These are phyloP conservation scores for Monosporascus sp. DNA, from an alignment of 2,329 filamentous ascomycete genomes.

Conservation along the genomic window DNA sequence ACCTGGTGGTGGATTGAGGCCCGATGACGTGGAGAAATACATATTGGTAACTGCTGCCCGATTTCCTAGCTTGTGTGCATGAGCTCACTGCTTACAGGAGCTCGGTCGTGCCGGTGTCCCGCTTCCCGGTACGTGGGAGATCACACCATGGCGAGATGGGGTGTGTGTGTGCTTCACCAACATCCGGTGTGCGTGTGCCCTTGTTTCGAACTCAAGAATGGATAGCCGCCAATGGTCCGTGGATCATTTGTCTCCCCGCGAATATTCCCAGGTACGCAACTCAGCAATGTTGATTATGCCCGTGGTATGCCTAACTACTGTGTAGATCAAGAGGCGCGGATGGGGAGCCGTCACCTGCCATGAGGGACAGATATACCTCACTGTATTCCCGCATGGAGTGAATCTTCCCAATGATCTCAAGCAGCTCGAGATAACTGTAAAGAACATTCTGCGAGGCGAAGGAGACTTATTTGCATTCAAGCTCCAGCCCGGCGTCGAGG, in stretches of 20 bases:
- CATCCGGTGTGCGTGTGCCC: slow-evolving; percentile 52
- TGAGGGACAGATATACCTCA: slow-evolving; percentile 52
- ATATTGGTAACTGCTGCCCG: slow-evolving; percentile 35
- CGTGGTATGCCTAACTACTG: slow-evolving; percentile 3
- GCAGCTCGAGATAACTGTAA: slow-evolving; percentile 34
- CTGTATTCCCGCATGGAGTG: slow-evolving; percentile 32
- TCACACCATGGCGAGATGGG: slow-evolving; percentile 33
- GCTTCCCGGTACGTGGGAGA: slow-evolving; percentile 33
- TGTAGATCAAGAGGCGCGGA: slow-evolving; percentile 24
- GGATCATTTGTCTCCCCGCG: slow-evolving; percentile 37
- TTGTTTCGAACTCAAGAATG: slow-evolving; percentile 40
- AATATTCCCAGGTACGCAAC: slow-evolving; percentile 36
- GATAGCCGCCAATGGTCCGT: slow-evolving; percentile 42
- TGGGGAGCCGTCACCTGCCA: slow-evolving; percentile 33
- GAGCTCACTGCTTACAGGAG: slow-evolving; percentile 30
- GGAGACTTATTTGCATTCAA: slow-evolving; percentile 51
- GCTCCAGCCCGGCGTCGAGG: slow-evolving; percentile 33
- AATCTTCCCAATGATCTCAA: slow-evolving; percentile 12
- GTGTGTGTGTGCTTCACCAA: slow-evolving; percentile 55
- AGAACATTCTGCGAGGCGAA: slow-evolving; percentile 37
- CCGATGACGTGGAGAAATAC: slow-evolving; percentile 37
- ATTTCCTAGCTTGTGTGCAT: neutral
- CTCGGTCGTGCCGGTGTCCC: slow-evolving; percentile 30
- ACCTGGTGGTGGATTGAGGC: slow-evolving; percentile 20
- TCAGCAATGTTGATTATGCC: neutral